Evolutionary conservation across 2,329 filamentous ascomycete genomes (phyloP), one percentile per base, ranked within the genome.

Genomic region (Fusarium chaquense): DNA sequence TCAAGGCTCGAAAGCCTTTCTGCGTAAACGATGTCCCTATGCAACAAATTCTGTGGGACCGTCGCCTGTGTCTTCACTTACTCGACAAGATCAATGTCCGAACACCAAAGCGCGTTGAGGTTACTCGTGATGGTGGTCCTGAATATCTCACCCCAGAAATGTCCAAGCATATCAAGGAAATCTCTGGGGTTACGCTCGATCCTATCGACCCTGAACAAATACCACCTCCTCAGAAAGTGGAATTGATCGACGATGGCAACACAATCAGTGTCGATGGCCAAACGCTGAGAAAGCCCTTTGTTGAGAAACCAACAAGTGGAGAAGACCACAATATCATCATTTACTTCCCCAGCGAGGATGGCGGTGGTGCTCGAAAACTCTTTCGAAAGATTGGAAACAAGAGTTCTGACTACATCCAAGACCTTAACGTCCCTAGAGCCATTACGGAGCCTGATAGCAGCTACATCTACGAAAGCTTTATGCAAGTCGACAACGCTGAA

Each of bases 311-410:
- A 0, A 94, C 94, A n/a, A 98, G 93, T 76, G 96, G 96, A 35
- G 96, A 99, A 81, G 95, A 99, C 76, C 96, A 99, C 82, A 99
- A 99, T 78, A 97, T 99, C 74, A 92, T 97, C 81, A 98, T 99
- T 58, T 99, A 98, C 81, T 98, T 97, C 76, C 93, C 95, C 24
- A 92, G 90, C 67, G 91, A 93, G 43, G 88, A 92, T 49, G 94
- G 94, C 6, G 94, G 95, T 49, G 96, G 96, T 62, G 97, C 94
- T 28, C 88, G 97, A 62, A 93, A 95, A 72, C 87, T 99, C 5
- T 99, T 99, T 81, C 88, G 96, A 61, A 99, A 99, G 80, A 93
- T 99, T 75, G 97, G 97, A 75, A 99, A 99, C 85, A 99, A 99
- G 82, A 98, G 95, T 79, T 98, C 95, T 2, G 97, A 99, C 79